Conservation (phyloP, 805 yeast species). For the Zygoascus flipseniorum region DNA sequence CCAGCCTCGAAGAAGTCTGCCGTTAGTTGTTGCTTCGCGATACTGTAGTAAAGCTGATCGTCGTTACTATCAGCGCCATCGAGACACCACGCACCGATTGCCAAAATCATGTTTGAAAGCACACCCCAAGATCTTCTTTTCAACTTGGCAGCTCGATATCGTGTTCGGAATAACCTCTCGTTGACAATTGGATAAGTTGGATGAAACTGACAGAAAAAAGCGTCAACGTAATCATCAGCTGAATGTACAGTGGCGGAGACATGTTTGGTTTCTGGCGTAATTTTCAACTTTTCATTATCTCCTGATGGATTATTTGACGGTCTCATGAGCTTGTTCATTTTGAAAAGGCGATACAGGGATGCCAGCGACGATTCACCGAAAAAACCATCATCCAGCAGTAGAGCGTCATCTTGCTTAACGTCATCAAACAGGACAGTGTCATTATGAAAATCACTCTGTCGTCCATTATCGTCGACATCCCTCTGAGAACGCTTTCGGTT, state of each 20-base stretch:
- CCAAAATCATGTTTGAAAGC: slow-evolving; percentile 47
- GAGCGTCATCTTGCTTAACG: background rate
- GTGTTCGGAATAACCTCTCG: slow-evolving; percentile 42
- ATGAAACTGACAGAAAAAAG: slow-evolving; percentile 53
- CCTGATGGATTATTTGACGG: background rate
- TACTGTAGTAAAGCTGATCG: slow-evolving; percentile 48
- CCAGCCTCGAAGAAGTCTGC: slow-evolving; percentile 51
- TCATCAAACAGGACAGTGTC: background rate
- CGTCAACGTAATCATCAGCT: slow-evolving; percentile 34
- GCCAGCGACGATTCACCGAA: background rate
- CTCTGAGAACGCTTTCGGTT: too few relatives aligned
- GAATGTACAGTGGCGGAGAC: slow-evolving; percentile 1
- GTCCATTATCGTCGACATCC: background rate
- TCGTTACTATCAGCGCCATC: slow-evolving; percentile 44
- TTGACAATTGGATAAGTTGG: slow-evolving; percentile 54
- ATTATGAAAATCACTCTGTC: background rate
- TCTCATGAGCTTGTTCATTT: background rate
- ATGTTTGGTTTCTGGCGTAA: background rate
- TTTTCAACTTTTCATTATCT: background rate
- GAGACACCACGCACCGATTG: slow-evolving; percentile 63
- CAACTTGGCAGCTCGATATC: slow-evolving; percentile 36
- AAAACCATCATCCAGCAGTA: background rate
- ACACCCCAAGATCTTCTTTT: slow-evolving; percentile 44
- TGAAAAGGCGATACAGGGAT: background rate
- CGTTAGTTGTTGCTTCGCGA: slow-evolving; percentile 39